Evolutionary conservation across 2,329 filamentous ascomycete genomes (phyloP), one percentile per base, ranked within the genome.

Genomic region (Botryotinia narcissicola): DNA sequence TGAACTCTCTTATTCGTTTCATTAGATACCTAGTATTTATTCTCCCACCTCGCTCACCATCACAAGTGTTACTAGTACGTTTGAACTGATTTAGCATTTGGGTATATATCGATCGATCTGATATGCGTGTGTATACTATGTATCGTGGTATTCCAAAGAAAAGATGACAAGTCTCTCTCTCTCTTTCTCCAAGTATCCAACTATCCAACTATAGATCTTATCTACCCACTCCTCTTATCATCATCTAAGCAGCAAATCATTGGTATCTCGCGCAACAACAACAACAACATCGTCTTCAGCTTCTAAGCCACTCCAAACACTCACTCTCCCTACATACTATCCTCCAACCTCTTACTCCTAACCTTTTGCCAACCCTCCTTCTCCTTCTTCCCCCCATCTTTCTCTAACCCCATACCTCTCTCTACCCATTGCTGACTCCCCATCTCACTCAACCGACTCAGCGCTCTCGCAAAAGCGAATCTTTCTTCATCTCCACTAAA

Each of bases 401-500:
- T 81, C 79, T 83, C 82, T 76, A 85, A 81, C 1, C 85, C 85
- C 79, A 81, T 89, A 2, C 89, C 95, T 22, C 94, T 84, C 83
- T 98, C 95, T 4, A 98, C 93, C 96, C 96, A 99, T 81, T 98
- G 92, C 82, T 90, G 89, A 81, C 93, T 96, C 32, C 94, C 93
- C 96, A 99, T 99, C 83, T 98, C 94, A 72, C 87, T 92, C 75
- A 99, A 84, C 73, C 96, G 86, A 71, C 92, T 95, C 78, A 98
- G 82, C 1, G 96, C 96, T 71, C 96, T 86, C 37, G 94, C 94
- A 85, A 99, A 99, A 0, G 96, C 96, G 84, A 99, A 99, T 0
- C 94, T 89, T 83, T 99, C 96, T 84, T 99, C 96, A 74, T 98
- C 96, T 59, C 96, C 96, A 1, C 92, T 93, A 82, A 99, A 99